These are phyloP conservation scores for Cyclotella kingstonii DNA, from an alignment of 108 stramenopile species.

Conservation along the genomic window DNA sequence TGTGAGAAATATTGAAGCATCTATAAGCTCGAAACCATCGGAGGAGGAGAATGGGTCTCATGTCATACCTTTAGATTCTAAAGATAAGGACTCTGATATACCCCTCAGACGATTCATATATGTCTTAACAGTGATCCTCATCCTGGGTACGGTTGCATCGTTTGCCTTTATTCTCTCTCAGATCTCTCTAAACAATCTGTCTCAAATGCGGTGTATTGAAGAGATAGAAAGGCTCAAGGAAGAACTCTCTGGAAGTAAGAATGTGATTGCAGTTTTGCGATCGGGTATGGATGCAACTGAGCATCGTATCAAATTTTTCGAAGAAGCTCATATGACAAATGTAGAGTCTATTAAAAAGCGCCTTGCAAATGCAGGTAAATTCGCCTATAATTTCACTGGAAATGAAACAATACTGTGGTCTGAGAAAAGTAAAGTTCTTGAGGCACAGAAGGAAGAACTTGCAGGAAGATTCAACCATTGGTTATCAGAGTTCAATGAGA, in stretches of 20 bases:
- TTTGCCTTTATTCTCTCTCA: conserved; percentile 6
- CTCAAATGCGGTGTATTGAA: conserved; percentile 4
- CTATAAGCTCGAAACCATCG: too few relatives aligned
- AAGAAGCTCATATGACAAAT: conserved; percentile 6
- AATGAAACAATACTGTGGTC: conserved; percentile 7
- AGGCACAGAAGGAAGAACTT: conserved; percentile 2
- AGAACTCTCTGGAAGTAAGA: conserved; percentile 3
- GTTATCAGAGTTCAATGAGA: background rate
- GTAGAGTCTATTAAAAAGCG: background rate
- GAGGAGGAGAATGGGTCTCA: too few relatives aligned
- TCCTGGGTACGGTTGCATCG: conserved; percentile 8
- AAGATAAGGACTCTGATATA: too few relatives aligned
- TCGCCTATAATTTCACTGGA: background rate
- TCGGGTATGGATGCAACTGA: conserved; percentile 18
- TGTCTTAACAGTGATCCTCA: background rate
- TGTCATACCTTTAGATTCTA: too few relatives aligned
- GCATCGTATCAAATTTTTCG: conserved; percentile 3
- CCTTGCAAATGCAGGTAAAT: background rate
- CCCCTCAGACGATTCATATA: too few relatives aligned
- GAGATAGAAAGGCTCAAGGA: conserved; percentile 13
- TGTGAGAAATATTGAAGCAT: too few relatives aligned
- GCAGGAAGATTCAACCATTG: conserved; percentile 5
- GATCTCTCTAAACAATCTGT: conserved; percentile 2
- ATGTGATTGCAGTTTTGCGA: conserved; percentile 5
- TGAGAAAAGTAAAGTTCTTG: background rate